A percentile compares a stretch with the other conserved stretches of the same genome.
Evolutionary conservation across 805 yeast species (phyloP).

Genomic region (Yamadazyma endophytica): DNA sequence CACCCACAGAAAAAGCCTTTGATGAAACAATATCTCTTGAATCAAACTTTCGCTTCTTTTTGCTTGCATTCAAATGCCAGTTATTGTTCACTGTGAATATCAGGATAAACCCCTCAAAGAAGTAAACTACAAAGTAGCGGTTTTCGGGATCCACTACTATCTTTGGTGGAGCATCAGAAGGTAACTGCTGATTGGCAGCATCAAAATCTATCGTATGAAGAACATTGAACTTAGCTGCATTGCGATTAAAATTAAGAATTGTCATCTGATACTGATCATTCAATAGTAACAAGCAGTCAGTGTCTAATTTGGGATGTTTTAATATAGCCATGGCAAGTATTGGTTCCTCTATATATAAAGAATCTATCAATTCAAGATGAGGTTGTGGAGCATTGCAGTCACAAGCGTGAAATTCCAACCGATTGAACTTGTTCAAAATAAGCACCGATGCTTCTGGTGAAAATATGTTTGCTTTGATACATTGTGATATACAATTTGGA

Average conservation of each 20-base stretch:
- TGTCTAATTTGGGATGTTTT: slow-evolving; percentile 5
- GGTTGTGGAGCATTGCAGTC: neutral
- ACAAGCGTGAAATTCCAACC: slow-evolving; percentile 12
- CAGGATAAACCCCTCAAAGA: slow-evolving; percentile 16
- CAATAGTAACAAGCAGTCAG: slow-evolving; percentile 12
- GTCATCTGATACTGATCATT: slow-evolving; percentile 10
- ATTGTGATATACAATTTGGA: slow-evolving; percentile 12
- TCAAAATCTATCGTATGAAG: slow-evolving; percentile 10
- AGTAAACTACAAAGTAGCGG: slow-evolving; percentile 18
- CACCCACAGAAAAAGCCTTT: slow-evolving; percentile 10
- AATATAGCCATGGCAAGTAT: slow-evolving; percentile 10
- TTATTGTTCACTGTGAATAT: slow-evolving; percentile 10
- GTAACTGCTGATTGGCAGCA: slow-evolving; percentile 19
- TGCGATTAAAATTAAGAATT: slow-evolving; percentile 9
- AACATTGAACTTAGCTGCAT: slow-evolving; percentile 5
- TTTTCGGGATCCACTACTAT: slow-evolving; percentile 11
- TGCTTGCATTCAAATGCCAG: slow-evolving; percentile 6
- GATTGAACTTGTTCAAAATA: slow-evolving; percentile 11
- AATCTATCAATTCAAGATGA: slow-evolving; percentile 8
- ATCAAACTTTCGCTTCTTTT: slow-evolving; percentile 7
- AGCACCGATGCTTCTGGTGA: slow-evolving; percentile 3
- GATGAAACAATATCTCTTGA: slow-evolving; percentile 8
- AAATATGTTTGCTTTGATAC: slow-evolving; percentile 11
- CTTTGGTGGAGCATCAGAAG: slow-evolving; percentile 18
- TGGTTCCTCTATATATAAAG: slow-evolving; percentile 11